Conservation (phyloP, 75 land plant species). For the Gnetum montanum region DNA sequence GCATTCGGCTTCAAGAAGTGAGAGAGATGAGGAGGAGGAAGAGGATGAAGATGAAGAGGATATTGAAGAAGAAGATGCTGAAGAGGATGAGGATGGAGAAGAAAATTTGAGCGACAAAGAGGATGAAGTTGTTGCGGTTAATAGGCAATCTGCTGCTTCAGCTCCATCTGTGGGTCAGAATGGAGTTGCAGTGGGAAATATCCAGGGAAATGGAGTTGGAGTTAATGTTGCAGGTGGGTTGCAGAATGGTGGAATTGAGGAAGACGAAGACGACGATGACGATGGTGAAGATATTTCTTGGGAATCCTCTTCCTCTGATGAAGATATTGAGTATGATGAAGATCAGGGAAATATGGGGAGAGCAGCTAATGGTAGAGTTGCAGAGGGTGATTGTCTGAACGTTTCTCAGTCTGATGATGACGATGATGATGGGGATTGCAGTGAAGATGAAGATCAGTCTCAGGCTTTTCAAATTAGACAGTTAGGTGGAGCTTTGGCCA, state of each 20-base stretch:
- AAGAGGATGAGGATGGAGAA: not conserved
- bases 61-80: constrained; percentile 40
- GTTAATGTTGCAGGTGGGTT: too few relatives aligned
- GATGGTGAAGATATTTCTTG: too few relatives aligned
- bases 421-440: constrained; percentile 19
- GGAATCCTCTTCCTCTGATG: not conserved
- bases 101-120: constrained; percentile 14
- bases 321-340: constrained; percentile 23
- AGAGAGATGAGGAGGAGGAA: constrained; percentile 57
- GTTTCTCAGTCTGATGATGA: constrained; percentile 24
- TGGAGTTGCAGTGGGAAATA: not conserved
- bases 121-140: too few relatives aligned
- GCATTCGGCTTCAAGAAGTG: constrained; percentile 25
- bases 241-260: not conserved
- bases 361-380: constrained; percentile 33
- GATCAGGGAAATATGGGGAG: too few relatives aligned
- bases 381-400: constrained; percentile 15
- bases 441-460: not conserved
- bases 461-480: not conserved
- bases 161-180: too few relatives aligned
- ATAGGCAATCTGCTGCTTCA: too few relatives aligned
- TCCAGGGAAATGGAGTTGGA: too few relatives aligned
- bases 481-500: not conserved
- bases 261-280: constrained; percentile 12
- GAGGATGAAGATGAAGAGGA: constrained; percentile 66